Evolutionary conservation across 805 yeast genomes (phyloP).

Genomic region (Teunomyces gatunensis): DNA sequence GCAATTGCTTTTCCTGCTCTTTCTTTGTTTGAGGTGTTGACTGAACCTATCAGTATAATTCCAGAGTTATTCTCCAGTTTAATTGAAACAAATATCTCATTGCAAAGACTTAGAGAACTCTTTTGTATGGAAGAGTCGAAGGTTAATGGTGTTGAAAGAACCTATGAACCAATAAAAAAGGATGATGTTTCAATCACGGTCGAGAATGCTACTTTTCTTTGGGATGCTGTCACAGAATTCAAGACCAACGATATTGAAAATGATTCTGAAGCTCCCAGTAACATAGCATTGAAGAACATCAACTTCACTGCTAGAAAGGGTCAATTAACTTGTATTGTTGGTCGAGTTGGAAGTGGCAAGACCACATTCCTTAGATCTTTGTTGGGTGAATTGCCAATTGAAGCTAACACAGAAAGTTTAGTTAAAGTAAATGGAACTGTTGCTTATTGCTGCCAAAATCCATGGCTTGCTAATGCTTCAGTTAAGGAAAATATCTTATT

Average conservation of each 20-base stretch:
- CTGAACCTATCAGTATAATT: conserved; percentile 56
- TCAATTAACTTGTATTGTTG: conserved; percentile 57
- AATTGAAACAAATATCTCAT: conserved; percentile 57
- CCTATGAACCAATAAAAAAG: conserved; percentile 11
- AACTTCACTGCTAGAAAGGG: conserved; percentile 52
- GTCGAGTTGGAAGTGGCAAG: conserved; percentile 69
- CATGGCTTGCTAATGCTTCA: conserved; percentile 53
- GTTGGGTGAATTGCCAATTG: conserved; percentile 50
- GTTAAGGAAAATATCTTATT: conserved; percentile 51
- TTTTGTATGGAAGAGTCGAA: conserved; percentile 36
- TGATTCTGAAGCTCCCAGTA: conserved; percentile 9
- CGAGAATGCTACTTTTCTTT: conserved; percentile 51
- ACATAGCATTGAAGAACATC: conserved; percentile 42
- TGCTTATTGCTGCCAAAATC: conserved; percentile 62
- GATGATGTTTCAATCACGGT: conserved; percentile 41
- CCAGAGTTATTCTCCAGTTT: conserved; percentile 56
- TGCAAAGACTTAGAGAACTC: conserved; percentile 51
- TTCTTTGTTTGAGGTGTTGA: conserved; percentile 54
- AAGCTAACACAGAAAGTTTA: conserved; percentile 15
- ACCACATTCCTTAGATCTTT: conserved; percentile 54
- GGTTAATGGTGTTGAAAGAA: conserved; percentile 19
- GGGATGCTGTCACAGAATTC: conserved; percentile 30
- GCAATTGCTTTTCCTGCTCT: conserved; percentile 70
- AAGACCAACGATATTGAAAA: conserved; percentile 10
- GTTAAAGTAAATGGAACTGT: conserved; percentile 37